Conservation (phyloP, 768 basidiomycete genomes). For the Candolleomyces aberdarensis region DNA sequence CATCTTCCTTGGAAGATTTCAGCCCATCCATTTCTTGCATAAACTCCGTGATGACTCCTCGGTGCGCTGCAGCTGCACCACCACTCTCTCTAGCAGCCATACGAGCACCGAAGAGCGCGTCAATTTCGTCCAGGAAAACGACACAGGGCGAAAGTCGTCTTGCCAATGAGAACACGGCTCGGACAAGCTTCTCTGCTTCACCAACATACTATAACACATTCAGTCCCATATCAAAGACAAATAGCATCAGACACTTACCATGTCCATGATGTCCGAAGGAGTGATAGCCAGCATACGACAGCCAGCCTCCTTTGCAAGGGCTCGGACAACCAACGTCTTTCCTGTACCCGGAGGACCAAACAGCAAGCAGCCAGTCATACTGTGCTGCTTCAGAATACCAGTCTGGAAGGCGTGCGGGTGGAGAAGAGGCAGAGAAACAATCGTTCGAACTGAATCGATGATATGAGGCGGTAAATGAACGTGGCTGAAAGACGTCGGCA, state of each 20-base stretch:
- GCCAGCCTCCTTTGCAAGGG: conserved; percentile 90
- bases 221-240: conserved; percentile 1
- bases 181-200: conserved; percentile 87
- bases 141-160: conserved; percentile 86
- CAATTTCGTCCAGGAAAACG: conserved; percentile 92
- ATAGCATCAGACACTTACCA: conserved; percentile 48
- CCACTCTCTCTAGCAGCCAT: conserved; percentile 73
- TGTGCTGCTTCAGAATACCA: conserved; percentile 88
- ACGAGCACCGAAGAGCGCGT: conserved; percentile 88
- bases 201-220: conserved; percentile 64
- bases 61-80: conserved; percentile 76
- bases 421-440: conserved; percentile 85
- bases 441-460: conserved; percentile 87
- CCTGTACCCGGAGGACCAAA: conserved; percentile 92
- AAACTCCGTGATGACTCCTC: conserved; percentile 87
- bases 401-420: conserved; percentile 84
- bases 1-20: conserved; percentile 72
- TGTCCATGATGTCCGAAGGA: conserved; percentile 95
- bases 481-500: conserved; percentile 82
- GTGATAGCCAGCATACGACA: conserved; percentile 90
- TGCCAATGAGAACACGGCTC: conserved; percentile 85
- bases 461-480: conserved; percentile 88
- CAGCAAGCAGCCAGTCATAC: conserved; percentile 86
- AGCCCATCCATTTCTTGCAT: conserved; percentile 98
- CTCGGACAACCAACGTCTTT: conserved; percentile 86